Percentiles rank a stretch among this genome's conserved stretches.
Evolutionary conservation across 202 grass and related monocot species (phyloP).

Genomic region (Panicum hallii): DNA sequence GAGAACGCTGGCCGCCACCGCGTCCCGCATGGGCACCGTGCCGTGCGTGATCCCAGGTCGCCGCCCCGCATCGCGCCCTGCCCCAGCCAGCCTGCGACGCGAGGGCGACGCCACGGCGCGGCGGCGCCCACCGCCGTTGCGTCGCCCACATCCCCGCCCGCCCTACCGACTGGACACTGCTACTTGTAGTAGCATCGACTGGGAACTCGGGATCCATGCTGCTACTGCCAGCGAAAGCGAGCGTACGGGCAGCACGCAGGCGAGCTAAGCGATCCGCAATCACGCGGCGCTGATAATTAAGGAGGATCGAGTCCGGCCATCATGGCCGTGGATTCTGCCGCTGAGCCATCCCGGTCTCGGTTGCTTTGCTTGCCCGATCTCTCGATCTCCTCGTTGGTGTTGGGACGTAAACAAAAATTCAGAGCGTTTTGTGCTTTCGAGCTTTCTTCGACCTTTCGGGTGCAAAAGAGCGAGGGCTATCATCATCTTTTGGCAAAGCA

Average conservation of each 20-base stretch:
- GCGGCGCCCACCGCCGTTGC: neutral
- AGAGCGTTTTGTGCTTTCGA: neutral
- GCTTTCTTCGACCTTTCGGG: neutral
- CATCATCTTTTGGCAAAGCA: conserved; percentile 25
- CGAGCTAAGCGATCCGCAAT: conserved; percentile 33
- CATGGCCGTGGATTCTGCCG: conserved; percentile 42
- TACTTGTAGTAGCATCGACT: neutral
- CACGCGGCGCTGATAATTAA: conserved; percentile 48
- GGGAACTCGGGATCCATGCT: conserved; percentile 21
- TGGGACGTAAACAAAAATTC: conserved; percentile 6
- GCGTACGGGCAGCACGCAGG: neutral
- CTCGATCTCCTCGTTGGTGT: neutral
- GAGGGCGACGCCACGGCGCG: conserved; percentile 4
- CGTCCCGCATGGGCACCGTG: conserved; percentile 41
- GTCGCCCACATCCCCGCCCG: too few relatives aligned
- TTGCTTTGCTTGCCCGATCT: conserved; percentile 23
- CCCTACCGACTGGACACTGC: neutral
- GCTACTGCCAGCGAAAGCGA: conserved; percentile 31
- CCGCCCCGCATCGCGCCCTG: neutral
- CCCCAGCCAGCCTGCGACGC: neutral
- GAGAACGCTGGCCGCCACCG: neutral
- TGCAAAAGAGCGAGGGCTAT: conserved; percentile 4
- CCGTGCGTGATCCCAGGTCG: conserved; percentile 30
- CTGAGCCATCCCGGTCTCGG: conserved; percentile 46
- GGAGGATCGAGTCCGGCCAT: conserved; percentile 18